A percentile compares a stretch with the other conserved stretches of the same genome.
These are phyloP conservation scores for Spencermartinsiella ligniputridi DNA, from an alignment of 1,139 yeast genomes.

Conservation along the genomic window DNA sequence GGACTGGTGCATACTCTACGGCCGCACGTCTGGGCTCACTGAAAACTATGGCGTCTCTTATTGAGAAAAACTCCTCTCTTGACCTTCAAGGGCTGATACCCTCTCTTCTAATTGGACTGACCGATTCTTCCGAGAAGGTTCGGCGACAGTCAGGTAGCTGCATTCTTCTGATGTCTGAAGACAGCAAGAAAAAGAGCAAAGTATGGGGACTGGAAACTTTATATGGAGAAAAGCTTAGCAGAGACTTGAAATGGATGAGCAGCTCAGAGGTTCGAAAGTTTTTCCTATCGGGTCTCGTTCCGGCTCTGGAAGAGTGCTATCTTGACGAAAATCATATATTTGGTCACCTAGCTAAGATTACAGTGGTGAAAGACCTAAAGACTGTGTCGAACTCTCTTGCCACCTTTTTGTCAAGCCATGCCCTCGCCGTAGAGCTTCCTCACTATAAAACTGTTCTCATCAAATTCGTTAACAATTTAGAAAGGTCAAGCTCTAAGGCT, in stretches of 20 bases:
- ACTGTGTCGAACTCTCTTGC: constrained; percentile 27
- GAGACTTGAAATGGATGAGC: constrained; percentile 50
- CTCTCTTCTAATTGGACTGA: constrained; percentile 27
- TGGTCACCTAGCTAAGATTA: constrained; percentile 31
- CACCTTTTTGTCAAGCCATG: constrained; percentile 50
- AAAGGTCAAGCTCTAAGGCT: constrained; percentile 25
- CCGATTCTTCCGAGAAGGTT: constrained; percentile 31
- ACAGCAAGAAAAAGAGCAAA: constrained; percentile 37
- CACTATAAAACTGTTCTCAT: constrained; percentile 43
- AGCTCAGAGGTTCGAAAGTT: constrained; percentile 60
- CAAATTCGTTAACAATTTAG: constrained; percentile 36
- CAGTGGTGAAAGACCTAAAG: constrained; percentile 18
- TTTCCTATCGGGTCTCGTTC: constrained; percentile 40
- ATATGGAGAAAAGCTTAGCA: constrained; percentile 39
- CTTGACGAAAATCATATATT: constrained; percentile 45
- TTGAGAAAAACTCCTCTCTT: constrained; percentile 15
- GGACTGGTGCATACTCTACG: constrained; percentile 29
- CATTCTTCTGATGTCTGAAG: constrained; percentile 31
- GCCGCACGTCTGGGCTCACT: constrained; percentile 31
- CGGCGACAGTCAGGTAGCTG: constrained; percentile 39
- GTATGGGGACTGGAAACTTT: constrained; percentile 37
- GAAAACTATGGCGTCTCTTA: constrained; percentile 19
- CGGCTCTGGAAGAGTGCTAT: constrained; percentile 37
- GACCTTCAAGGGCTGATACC: constrained; percentile 36
- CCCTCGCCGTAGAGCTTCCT: constrained; percentile 42